phyloP scores from a whole-genome alignment of 345 rosid genomes.

The Eucalyptus leucophloia region DNA sequence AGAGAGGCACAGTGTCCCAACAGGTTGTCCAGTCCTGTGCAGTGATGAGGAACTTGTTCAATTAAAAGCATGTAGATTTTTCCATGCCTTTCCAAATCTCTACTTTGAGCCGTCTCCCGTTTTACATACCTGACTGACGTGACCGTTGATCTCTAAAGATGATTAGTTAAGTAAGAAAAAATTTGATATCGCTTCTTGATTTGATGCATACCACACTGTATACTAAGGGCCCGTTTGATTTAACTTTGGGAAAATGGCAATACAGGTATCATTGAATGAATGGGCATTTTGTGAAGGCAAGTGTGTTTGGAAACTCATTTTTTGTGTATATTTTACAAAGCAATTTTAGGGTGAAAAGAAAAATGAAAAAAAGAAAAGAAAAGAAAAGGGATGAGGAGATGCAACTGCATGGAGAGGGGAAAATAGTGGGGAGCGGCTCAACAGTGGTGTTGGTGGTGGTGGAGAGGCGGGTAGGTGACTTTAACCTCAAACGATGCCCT shows the following conservation, averaged over 20 bases:
- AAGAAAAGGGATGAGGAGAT: too few species aligned
- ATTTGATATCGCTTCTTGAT: neutral
- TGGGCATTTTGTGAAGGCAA: too few species aligned
- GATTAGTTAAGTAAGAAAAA: neutral
- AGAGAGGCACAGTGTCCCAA: neutral
- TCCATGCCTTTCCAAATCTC: neutral
- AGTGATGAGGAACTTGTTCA: neutral
- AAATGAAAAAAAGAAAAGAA: too few species aligned
- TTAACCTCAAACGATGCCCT: accelerated
- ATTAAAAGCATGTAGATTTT: neutral
- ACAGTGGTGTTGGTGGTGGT: too few species aligned
- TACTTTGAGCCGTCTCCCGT: neutral
- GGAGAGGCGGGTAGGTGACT: too few species aligned
- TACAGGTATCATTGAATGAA: too few species aligned
- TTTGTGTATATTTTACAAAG: too few species aligned
- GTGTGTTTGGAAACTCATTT: too few species aligned
- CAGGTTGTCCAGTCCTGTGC: neutral
- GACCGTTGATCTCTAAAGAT: neutral
- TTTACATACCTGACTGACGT: neutral
- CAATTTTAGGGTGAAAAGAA: too few species aligned
- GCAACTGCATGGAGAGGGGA: too few species aligned
- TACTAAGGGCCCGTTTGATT: neutral
- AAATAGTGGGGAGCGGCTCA: too few species aligned
- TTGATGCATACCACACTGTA: neutral
- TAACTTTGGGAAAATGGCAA: too few species aligned